These are phyloP conservation scores for Jaapia argillacea DNA, from an alignment of 768 basidiomycete genomes.

Conservation along the genomic window DNA sequence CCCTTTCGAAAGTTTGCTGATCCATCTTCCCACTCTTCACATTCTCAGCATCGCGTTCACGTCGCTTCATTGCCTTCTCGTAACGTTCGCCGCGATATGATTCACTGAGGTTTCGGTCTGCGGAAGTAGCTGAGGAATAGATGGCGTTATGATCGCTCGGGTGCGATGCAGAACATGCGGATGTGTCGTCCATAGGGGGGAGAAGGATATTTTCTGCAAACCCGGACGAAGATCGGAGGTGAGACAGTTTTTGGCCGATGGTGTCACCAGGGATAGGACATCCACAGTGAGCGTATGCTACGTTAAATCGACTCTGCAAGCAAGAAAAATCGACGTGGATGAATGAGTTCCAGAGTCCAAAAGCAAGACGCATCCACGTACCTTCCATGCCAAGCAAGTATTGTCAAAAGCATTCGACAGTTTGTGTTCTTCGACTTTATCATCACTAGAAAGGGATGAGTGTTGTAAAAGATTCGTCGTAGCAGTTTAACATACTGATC, in stretches of 20 bases:
- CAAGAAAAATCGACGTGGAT: too few species aligned
- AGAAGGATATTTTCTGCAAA: slow-evolving; percentile 18
- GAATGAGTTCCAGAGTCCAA: too few species aligned
- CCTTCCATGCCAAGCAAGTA: slow-evolving; percentile 40
- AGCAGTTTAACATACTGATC: slow-evolving; percentile 37
- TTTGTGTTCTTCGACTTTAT: slow-evolving; percentile 35
- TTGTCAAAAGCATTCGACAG: slow-evolving; percentile 37
- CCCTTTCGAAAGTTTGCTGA: slow-evolving; percentile 5
- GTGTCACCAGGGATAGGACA: slow-evolving; percentile 40
- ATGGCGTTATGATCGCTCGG: slow-evolving; percentile 45
- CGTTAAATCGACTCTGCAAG: slow-evolving; percentile 41
- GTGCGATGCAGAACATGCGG: slow-evolving; percentile 41
- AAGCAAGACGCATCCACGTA: too few species aligned
- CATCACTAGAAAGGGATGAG: slow-evolving; percentile 25
- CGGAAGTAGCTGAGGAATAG: slow-evolving; percentile 16
- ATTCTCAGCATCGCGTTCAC: slow-evolving; percentile 16
- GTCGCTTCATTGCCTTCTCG: slow-evolving; percentile 17
- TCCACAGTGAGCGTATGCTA: slow-evolving; percentile 50
- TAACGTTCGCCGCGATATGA: slow-evolving; percentile 15
- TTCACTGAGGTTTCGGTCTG: slow-evolving; percentile 19
- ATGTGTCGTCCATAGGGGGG: slow-evolving; percentile 22
- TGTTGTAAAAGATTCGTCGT: neutral
- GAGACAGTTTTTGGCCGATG: slow-evolving; percentile 31
- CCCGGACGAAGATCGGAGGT: slow-evolving; percentile 14
- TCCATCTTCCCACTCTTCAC: slow-evolving; percentile 14